Conservation (phyloP, 352 stramenopile genomes). For the Phytophthora quininea region DNA sequence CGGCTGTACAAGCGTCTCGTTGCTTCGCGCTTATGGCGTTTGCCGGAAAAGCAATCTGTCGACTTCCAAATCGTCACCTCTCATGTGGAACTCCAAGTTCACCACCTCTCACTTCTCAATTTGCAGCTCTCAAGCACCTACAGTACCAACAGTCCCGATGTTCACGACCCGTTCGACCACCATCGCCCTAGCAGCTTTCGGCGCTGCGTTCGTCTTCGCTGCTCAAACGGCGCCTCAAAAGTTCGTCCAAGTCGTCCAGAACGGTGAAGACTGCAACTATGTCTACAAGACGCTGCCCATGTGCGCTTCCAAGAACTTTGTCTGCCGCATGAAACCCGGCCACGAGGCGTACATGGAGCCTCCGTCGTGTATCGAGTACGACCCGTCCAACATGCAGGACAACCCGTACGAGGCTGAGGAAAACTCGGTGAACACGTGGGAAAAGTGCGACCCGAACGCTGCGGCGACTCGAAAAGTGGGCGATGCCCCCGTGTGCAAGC, state of each 20-base stretch:
- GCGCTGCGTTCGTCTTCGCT: background rate
- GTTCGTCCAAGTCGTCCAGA: conserved; percentile 40
- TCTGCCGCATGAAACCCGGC: conserved; percentile 53
- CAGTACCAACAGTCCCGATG: background rate
- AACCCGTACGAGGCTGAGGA: conserved; percentile 44
- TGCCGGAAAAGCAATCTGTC: too few relatives aligned
- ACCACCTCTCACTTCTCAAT: background rate
- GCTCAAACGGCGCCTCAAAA: conserved; percentile 7
- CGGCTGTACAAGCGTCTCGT: too few relatives aligned
- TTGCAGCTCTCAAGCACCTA: background rate
- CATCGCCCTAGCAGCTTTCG: background rate
- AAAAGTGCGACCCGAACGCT: conserved; percentile 31
- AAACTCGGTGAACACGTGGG: conserved; percentile 38
- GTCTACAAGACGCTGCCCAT: conserved; percentile 36
- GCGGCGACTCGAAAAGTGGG: conserved; percentile 34
- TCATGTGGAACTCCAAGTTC: too few relatives aligned
- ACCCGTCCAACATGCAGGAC: conserved; percentile 38
- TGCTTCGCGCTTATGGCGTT: too few relatives aligned
- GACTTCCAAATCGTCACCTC: too few relatives aligned
- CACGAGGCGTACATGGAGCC: conserved; percentile 40
- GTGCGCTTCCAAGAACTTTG: conserved; percentile 49
- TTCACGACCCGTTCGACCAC: background rate
- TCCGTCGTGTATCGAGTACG: conserved; percentile 43
- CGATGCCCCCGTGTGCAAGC: conserved; percentile 41
- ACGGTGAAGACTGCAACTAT: conserved; percentile 35